Evolutionary conservation across 129 eudicot species (phyloP).

Genomic region (Flaveria robusta): DNA sequence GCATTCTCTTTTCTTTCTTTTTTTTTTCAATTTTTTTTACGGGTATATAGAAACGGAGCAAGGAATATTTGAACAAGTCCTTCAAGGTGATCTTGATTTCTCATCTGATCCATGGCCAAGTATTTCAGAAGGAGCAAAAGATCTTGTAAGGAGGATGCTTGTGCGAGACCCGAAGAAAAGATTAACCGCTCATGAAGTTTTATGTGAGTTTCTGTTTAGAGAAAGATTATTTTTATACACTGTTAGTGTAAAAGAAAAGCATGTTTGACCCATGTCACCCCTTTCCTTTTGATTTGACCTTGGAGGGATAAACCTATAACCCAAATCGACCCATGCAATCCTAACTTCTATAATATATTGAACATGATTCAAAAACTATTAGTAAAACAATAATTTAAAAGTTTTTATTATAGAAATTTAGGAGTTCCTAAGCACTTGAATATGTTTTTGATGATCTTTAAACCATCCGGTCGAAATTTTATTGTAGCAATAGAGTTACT

Average conservation of each 20-base stretch:
- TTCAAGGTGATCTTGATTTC: constrained; percentile 88
- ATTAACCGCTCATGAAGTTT: constrained; percentile 76
- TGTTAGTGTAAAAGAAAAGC: not conserved
- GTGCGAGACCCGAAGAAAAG: constrained; percentile 70
- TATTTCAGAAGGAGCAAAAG: constrained; percentile 84
- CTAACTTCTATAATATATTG: not conserved
- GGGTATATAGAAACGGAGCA: constrained; percentile 65
- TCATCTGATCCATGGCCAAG: constrained; percentile 87
- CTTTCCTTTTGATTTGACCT: not conserved
- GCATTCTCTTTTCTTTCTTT: not conserved
- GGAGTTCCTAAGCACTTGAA: not conserved
- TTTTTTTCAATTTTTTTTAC: not conserved
- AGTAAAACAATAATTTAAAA: not conserved
- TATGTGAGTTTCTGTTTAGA: constrained; percentile 50
- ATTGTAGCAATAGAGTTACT: not conserved
- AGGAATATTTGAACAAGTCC: constrained; percentile 84
- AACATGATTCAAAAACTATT: not conserved
- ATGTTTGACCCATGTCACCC: not conserved
- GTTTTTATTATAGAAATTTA: not conserved
- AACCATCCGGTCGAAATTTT: no score
- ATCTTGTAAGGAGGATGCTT: constrained; percentile 83
- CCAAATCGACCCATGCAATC: not conserved
- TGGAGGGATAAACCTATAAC: not conserved
- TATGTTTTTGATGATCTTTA: not conserved
- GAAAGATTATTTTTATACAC: not conserved